These are phyloP conservation scores for Pestalotiopsis fici DNA, from an alignment of 2,329 filamentous ascomycete species.

Conservation along the genomic window DNA sequence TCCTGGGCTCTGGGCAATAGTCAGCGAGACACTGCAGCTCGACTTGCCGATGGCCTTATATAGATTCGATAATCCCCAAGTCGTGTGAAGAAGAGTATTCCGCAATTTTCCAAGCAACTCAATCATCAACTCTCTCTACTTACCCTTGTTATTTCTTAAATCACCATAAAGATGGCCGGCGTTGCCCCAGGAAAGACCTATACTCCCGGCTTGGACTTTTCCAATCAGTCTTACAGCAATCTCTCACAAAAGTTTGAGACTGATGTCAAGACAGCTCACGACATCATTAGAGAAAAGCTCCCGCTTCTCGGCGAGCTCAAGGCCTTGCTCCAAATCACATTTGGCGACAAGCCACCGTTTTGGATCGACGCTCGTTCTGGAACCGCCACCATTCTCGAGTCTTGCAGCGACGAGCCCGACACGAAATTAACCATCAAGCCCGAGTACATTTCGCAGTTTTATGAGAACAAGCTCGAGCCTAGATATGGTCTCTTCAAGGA, in stretches of 20 bases:
- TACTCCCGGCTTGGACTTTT: constrained; percentile 21
- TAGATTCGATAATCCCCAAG: background rate
- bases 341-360: constrained; percentile 19
- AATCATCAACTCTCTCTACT: background rate
- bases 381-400: constrained; percentile 18
- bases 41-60: background rate
- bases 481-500: constrained; percentile 25
- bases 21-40: background rate
- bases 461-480: constrained; percentile 23
- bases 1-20: background rate
- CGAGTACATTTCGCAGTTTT: constrained; percentile 23
- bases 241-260: constrained; percentile 14
- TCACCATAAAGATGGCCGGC: constrained; percentile 18
- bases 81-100: background rate
- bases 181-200: constrained; percentile 20
- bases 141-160: background rate
- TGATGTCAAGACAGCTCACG: constrained; percentile 14
- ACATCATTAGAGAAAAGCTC: constrained; percentile 22
- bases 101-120: background rate
- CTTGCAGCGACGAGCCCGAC: constrained; percentile 20
- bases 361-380: constrained; percentile 24
- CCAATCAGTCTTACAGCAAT: constrained; percentile 16
- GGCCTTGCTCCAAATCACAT: constrained; percentile 18
- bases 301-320: constrained; percentile 20
- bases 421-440: constrained; percentile 23